Percentiles rank a stretch among this genome's conserved stretches.
Evolutionary conservation across 495 filamentous ascomycete species (phyloP).

Genomic region (Pseudevernia furfuracea): DNA sequence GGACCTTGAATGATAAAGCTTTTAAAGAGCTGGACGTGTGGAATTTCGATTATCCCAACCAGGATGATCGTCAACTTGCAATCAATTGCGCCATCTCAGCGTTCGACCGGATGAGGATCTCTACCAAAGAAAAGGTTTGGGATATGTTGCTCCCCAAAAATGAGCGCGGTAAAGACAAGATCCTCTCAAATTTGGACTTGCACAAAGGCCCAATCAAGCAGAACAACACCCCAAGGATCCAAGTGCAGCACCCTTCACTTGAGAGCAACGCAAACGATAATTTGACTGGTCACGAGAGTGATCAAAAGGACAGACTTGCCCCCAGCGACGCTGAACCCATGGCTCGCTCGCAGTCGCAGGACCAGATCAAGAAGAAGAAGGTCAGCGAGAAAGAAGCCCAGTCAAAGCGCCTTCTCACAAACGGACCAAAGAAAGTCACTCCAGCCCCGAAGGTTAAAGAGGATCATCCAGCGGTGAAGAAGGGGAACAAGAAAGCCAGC

Average conservation of each 20-base stretch:
- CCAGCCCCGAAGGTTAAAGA: conserved; percentile 43
- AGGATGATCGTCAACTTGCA: conserved; percentile 64
- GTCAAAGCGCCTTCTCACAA: conserved; percentile 53
- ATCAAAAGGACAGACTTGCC: conserved; percentile 40
- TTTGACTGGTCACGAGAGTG: conserved; percentile 46
- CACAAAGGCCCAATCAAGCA: conserved; percentile 50
- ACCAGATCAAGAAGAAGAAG: conserved; percentile 51
- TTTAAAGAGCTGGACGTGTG: conserved; percentile 83
- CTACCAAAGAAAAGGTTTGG: conserved; percentile 66
- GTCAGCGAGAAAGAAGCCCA: conserved; percentile 52
- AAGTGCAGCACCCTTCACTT: conserved; percentile 46
- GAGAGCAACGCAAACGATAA: conserved; percentile 35
- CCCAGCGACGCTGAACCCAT: conserved; percentile 44
- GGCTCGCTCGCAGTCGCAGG: conserved; percentile 47
- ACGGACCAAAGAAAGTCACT: conserved; percentile 40
- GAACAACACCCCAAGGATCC: conserved; percentile 46
- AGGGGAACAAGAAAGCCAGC: conserved; percentile 45
- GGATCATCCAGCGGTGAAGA: conserved; percentile 35
- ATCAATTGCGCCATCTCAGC: conserved; percentile 78
- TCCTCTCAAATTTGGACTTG: conserved; percentile 66
- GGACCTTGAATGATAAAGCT: conserved; percentile 56
- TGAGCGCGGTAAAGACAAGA: conserved; percentile 73
- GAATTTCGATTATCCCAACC: conserved; percentile 59
- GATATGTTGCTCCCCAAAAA: conserved; percentile 65
- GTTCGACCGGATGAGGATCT: conserved; percentile 73